These are phyloP conservation scores for Cadophora sp. DNA, from an alignment of 2,329 filamentous ascomycete species.

Conservation along the genomic window DNA sequence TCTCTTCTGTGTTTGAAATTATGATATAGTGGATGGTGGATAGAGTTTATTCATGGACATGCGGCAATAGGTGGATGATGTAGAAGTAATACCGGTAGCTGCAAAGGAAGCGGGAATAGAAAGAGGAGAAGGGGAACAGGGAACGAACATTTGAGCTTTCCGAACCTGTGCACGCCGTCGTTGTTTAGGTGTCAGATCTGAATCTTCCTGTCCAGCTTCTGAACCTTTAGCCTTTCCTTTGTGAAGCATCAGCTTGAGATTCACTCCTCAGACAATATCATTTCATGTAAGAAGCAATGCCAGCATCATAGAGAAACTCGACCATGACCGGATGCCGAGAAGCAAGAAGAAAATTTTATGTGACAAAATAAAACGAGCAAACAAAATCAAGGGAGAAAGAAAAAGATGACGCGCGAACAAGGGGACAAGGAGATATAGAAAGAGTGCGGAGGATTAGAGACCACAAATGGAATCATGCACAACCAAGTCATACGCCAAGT, in stretches of 20 bases:
- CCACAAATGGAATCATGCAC: background rate
- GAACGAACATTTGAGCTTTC: conserved; percentile 40
- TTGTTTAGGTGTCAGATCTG: conserved; percentile 36
- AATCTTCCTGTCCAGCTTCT: conserved; percentile 6
- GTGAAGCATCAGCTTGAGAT: background rate
- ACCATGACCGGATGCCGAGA: background rate
- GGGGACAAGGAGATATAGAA: background rate
- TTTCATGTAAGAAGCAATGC: background rate
- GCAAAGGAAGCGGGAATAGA: background rate
- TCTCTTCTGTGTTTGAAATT: background rate
- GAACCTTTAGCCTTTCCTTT: background rate
- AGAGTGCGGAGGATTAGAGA: background rate
- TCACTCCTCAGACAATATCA: background rate
- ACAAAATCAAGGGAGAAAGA: background rate
- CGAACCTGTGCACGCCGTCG: conserved; percentile 41
- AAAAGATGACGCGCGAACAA: background rate
- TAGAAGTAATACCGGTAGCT: too few relatives aligned
- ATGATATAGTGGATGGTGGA: background rate
- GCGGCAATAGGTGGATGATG: background rate
- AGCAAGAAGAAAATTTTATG: background rate
- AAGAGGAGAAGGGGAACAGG: background rate
- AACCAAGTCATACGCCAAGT: background rate
- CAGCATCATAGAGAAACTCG: background rate
- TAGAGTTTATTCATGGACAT: background rate
- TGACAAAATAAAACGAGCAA: background rate